Base-by-base conservation (phyloP, 2,329 filamentous ascomycete species). In the Dactylella cylindrospora region DNA sequence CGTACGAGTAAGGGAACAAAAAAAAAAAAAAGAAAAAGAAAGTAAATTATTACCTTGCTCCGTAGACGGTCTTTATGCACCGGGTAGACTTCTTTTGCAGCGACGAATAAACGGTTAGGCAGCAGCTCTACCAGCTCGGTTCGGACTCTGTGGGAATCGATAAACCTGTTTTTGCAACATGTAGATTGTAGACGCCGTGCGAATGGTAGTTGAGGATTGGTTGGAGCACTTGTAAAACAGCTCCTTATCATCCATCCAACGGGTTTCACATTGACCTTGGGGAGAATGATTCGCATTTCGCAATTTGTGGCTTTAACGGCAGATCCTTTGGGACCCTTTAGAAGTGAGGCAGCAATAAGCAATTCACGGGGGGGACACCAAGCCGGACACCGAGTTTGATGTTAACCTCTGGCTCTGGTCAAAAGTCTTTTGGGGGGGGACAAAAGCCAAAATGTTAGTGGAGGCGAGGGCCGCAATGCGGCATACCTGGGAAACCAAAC, bases 281-380 rank as follows among this genome's bases (percentile, higher is more conserved):
- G 35, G 33, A 22, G 31, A 29, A 43, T 13, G 17, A 13, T 13
- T 52, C 40, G 46, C 25, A 46, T 51, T 32, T 60, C 54, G 54
- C 54, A 31, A 61, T 47, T 38, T 61, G 47, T 53, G 54, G 46
- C 54, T 61, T 61, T 53, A 52, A 51, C 45, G 46, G 38, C 28
- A 29, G 43, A 45, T 45, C 50, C 39, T 51, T 15, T 49, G 38
- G 35, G 43, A 45, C 44, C 50, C 39, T 51, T 15, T 49, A 54
- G 36, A 57, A 57, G 44, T 49, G 52, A 50, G 52, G 55, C 47
- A 49, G 47, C 55, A 61, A 61, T 60, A 61, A 61, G 55, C 55
- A 53, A 61, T 22, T 19, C 40, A 20, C 13, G 22, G 17, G 26
- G 33, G 36, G 44, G 39, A 45, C 32, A 44, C 28, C 2, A 32